Conservation (phyloP, 805 yeast species). For the Jamesozyma piceae region DNA sequence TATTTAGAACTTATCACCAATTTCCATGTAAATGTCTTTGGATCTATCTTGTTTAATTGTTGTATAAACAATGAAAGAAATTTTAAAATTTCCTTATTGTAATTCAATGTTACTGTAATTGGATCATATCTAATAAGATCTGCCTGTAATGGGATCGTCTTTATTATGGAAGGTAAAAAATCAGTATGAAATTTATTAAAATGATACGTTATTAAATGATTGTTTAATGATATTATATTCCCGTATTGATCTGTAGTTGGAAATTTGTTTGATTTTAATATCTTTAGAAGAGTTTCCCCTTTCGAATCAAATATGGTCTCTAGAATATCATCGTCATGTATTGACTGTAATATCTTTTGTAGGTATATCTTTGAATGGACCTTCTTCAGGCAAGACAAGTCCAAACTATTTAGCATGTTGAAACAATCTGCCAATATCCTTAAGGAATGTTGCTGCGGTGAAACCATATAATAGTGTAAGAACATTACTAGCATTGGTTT, state of each 20-base stretch:
- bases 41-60: conserved; percentile 31
- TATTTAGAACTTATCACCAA: conserved; percentile 32
- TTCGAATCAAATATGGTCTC: conserved; percentile 8
- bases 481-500: conserved; percentile 49
- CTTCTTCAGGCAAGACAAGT: conserved; percentile 13
- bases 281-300: conserved; percentile 3
- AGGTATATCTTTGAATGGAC: conserved; percentile 10
- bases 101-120: conserved; percentile 18
- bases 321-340: conserved; percentile 12
- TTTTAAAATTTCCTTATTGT: conserved; percentile 17
- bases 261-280: conserved; percentile 10
- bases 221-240: conserved; percentile 13
- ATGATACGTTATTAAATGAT: conserved; percentile 18
- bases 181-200: conserved; percentile 29
- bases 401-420: conserved; percentile 21
- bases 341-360: conserved; percentile 19
- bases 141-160: conserved; percentile 25
- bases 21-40: conserved; percentile 31
- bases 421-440: conserved; percentile 17
- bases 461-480: conserved; percentile 31
- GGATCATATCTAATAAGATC: conserved; percentile 12
- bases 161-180: conserved; percentile 30
- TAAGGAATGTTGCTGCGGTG: conserved; percentile 7
- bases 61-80: conserved; percentile 29
- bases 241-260: conserved; percentile 14